phyloP scores from a whole-genome alignment of 1,284 basidiomycete species.

The Leccinum fuscescens region DNA sequence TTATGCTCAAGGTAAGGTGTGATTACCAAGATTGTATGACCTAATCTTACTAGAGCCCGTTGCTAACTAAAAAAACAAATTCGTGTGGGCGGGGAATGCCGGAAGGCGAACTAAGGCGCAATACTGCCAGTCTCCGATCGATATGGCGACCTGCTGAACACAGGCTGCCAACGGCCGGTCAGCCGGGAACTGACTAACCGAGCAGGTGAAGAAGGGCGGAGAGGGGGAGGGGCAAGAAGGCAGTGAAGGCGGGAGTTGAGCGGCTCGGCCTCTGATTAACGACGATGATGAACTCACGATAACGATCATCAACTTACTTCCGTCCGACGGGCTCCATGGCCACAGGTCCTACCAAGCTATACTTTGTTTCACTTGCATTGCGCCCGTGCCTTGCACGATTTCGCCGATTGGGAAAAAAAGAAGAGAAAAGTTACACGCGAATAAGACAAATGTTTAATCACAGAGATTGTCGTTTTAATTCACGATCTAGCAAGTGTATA shows the following conservation, averaged over 20 bases:
- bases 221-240: background rate
- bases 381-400: background rate
- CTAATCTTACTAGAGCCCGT: background rate
- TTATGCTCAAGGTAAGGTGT: background rate
- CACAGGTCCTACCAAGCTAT: background rate
- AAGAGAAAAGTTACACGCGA: background rate
- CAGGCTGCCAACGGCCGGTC: background rate
- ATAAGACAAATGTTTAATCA: background rate
- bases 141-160: background rate
- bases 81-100: background rate
- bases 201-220: background rate
- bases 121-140: background rate
- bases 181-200: background rate
- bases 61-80: background rate
- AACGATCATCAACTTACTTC: constrained; percentile 10
- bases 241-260: constrained; percentile 10
- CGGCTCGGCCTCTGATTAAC: constrained; percentile 4
- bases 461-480: background rate
- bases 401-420: background rate
- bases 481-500: background rate
- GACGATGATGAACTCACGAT: constrained; percentile 2
- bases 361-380: background rate
- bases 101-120: background rate
- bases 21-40: background rate
- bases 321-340: background rate